These are phyloP conservation scores for Limonium bicolor DNA, from an alignment of 148 eudicot species.

Conservation along the genomic window DNA sequence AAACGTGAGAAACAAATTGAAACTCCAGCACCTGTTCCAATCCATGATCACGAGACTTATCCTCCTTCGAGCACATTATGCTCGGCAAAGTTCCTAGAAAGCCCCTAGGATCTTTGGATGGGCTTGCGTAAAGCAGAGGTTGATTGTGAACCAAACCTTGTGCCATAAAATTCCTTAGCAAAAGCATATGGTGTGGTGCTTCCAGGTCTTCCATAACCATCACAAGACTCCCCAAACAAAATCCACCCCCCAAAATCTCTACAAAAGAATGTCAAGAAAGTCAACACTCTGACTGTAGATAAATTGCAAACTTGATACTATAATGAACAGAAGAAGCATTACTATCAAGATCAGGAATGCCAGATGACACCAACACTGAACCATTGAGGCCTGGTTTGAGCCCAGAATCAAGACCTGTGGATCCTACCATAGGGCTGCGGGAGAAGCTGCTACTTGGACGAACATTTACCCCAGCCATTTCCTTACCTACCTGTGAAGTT, in stretches of 20 bases:
- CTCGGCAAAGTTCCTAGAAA: slow-evolving; percentile 94
- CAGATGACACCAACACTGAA: slow-evolving; percentile 64
- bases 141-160: slow-evolving; percentile 88
- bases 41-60: slow-evolving; percentile 42
- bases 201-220: slow-evolving; percentile 95
- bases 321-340: slow-evolving; percentile 1
- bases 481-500: too few relatives aligned
- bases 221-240: slow-evolving; percentile 68
- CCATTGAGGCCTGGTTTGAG: slow-evolving; percentile 40
- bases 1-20: too few relatives aligned
- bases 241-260: slow-evolving; percentile 97
- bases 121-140: slow-evolving; percentile 83
- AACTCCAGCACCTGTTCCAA: slow-evolving; percentile 65
- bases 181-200: slow-evolving; percentile 96
- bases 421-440: slow-evolving; percentile 1
- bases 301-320: background rate
- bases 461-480: slow-evolving; percentile 1
- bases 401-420: background rate
- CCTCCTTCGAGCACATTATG: slow-evolving; percentile 53
- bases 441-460: slow-evolving; percentile 7
- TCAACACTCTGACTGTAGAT: too few relatives aligned
- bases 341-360: slow-evolving; percentile 95
- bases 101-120: slow-evolving; percentile 65
- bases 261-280: background rate
- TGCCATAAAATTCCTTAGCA: slow-evolving; percentile 91